Evolutionary conservation across 2,329 filamentous ascomycete species (phyloP).

Genomic region (Metarhizium robertsii): DNA sequence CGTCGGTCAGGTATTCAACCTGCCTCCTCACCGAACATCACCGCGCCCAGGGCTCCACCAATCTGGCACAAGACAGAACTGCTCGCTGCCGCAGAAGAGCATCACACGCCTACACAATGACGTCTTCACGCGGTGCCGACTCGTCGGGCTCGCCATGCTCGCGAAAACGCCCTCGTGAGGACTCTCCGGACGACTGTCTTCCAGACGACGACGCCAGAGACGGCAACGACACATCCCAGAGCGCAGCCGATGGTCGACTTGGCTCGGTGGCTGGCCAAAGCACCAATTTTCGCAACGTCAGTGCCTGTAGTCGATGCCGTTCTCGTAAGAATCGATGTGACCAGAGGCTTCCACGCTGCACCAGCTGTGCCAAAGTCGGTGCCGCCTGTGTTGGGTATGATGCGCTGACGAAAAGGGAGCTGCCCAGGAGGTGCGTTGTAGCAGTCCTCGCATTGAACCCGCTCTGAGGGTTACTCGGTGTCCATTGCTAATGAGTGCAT

Average conservation of each 20-base stretch:
- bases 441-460: neutral
- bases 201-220: neutral
- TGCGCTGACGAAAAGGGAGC: neutral
- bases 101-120: neutral
- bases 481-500: neutral
- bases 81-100: neutral
- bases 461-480: neutral
- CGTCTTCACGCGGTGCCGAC: neutral
- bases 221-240: neutral
- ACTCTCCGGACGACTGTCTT: neutral
- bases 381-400: neutral
- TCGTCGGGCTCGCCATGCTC: neutral
- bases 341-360: neutral
- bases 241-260: neutral
- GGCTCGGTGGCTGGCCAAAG: neutral
- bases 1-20: no score
- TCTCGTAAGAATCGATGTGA: neutral
- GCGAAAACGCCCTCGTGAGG: neutral
- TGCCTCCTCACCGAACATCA: no score
- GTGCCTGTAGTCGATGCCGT: neutral
- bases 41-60: no score
- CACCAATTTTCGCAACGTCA: neutral
- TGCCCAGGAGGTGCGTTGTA: neutral
- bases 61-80: no score
- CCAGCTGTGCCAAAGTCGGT: neutral